A percentile compares a stretch with the other conserved stretches of the same genome.
Evolutionary conservation across 441 rosid species (phyloP).

Genomic region (Populus hybrid): DNA sequence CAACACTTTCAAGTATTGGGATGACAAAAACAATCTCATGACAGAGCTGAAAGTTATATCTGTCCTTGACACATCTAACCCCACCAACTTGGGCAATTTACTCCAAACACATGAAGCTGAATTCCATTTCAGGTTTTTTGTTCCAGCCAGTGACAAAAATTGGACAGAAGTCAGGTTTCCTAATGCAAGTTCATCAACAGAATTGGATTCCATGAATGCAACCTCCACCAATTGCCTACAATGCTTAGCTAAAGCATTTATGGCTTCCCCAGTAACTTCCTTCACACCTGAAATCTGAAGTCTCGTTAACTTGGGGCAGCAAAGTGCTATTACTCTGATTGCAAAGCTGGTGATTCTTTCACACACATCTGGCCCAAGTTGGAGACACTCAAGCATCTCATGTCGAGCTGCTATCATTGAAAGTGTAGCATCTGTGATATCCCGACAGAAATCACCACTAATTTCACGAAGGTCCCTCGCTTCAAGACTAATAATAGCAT

Average conservation of each 20-base stretch:
- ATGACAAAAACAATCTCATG: conserved; percentile 29
- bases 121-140: conserved; percentile 47
- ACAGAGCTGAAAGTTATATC: conserved; percentile 36
- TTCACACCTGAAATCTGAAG: conserved; percentile 49
- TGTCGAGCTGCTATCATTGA: conserved; percentile 47
- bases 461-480: conserved; percentile 42
- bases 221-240: conserved; percentile 37
- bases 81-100: conserved; percentile 39
- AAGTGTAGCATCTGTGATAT: conserved; percentile 46
- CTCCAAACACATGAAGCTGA: conserved; percentile 34
- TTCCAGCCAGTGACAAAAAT: conserved; percentile 45
- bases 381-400: conserved; percentile 42
- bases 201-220: conserved; percentile 41
- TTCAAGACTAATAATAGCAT: conserved; percentile 37
- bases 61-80: conserved; percentile 51
- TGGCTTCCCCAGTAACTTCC: conserved; percentile 44
- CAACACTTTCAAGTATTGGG: conserved; percentile 35
- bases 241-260: conserved; percentile 39
- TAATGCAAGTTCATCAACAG: conserved; percentile 40
- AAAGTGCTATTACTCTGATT: conserved; percentile 41
- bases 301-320: conserved; percentile 41
- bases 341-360: conserved; percentile 50
- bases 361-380: conserved; percentile 42
- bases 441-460: conserved; percentile 40
- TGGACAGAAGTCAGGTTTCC: conserved; percentile 39